Evolutionary conservation across 495 filamentous ascomycete species (phyloP).

Genomic region (Talaromyces trachyspermus): DNA sequence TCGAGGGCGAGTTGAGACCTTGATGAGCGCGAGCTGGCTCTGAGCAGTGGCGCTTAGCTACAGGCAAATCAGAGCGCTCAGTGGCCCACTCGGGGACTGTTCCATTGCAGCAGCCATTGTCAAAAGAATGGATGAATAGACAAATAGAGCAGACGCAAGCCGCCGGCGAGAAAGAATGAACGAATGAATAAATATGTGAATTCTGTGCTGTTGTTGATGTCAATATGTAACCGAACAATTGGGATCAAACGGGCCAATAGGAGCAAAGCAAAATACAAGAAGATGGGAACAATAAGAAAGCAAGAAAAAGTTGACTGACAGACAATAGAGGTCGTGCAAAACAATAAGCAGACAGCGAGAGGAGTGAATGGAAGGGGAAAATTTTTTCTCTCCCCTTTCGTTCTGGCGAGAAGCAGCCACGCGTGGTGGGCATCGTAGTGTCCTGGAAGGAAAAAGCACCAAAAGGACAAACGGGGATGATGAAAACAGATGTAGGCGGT

Average conservation of each 20-base stretch:
- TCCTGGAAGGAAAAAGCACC: too few relatives aligned
- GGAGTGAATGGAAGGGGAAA: too few relatives aligned
- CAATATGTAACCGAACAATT: constrained; percentile 2
- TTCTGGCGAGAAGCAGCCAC: too few relatives aligned
- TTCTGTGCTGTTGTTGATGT: not conserved
- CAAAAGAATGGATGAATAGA: constrained; percentile 2
- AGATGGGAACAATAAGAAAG: constrained; percentile 19
- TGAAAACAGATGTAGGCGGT: too few relatives aligned
- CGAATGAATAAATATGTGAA: too few relatives aligned
- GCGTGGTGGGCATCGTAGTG: too few relatives aligned
- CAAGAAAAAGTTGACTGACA: constrained; percentile 28
- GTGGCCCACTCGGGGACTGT: constrained; percentile 24
- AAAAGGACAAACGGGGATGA: too few relatives aligned
- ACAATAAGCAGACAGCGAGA: too few relatives aligned
- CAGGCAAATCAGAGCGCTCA: not conserved
- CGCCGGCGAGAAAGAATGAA: too few relatives aligned
- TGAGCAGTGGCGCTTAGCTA: constrained; percentile 14
- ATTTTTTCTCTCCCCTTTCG: not conserved
- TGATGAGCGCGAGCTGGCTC: constrained; percentile 23
- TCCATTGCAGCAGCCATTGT: constrained; percentile 35
- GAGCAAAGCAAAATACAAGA: constrained; percentile 15
- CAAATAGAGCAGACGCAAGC: constrained; percentile 2
- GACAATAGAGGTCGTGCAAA: too few relatives aligned
- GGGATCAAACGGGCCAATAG: constrained; percentile 1
- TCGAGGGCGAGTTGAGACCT: constrained; percentile 26